Conservation (phyloP, 805 yeast species). For the Kluyveromyces nonfermentans region DNA sequence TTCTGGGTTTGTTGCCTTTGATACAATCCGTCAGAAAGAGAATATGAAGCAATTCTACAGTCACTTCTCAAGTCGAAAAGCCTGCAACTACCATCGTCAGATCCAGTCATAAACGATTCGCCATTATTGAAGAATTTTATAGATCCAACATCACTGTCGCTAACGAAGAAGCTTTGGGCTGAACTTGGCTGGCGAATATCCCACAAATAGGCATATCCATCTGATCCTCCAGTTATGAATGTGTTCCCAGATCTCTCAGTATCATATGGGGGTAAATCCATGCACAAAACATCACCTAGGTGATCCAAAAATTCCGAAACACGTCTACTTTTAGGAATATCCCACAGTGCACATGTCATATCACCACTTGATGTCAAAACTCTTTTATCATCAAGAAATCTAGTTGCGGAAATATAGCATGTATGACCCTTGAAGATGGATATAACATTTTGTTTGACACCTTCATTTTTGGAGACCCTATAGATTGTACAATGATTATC, state of each 20-base stretch:
- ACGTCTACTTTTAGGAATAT: conserved; percentile 49
- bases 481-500: conserved; percentile 73
- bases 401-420: conserved; percentile 71
- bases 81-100: conserved; percentile 67
- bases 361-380: conserved; percentile 75
- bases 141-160: conserved; percentile 55
- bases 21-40: conserved; percentile 16
- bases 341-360: conserved; percentile 74
- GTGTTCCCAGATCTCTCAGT: conserved; percentile 17
- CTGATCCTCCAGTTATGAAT: conserved; percentile 60
- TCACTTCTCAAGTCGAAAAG: conserved; percentile 72
- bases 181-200: conserved; percentile 45
- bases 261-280: conserved; percentile 29
- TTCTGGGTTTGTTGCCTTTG: conserved; percentile 8
- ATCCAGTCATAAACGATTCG: conserved; percentile 60
- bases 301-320: conserved; percentile 53
- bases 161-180: conserved; percentile 42
- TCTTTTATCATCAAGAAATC: conserved; percentile 48
- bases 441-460: conserved; percentile 35
- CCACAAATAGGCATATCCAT: conserved; percentile 60
- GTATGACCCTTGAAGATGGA: conserved; percentile 68
- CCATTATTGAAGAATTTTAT: conserved; percentile 62
- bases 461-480: conserved; percentile 30
- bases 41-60: conserved; percentile 50
- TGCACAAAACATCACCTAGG: conserved; percentile 57